Base-by-base conservation (phyloP, 441 rosid genomes). In the Rhodomyrtus psidioides region DNA sequence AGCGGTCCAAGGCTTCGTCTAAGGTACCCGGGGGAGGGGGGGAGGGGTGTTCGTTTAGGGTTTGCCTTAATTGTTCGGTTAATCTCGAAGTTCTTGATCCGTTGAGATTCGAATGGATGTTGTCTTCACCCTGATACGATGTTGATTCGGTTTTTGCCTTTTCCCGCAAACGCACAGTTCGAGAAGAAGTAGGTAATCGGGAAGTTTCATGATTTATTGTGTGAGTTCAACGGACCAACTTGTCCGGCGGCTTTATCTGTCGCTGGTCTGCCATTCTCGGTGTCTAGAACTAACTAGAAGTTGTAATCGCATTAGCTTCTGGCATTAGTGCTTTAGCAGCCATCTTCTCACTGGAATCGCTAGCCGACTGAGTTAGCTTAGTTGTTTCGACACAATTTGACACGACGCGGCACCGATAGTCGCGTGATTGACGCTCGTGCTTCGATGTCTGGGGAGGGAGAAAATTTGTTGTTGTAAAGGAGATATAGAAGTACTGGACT, bases 1-100 rank as follows among this genome's bases (percentile, higher is more conserved):
- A 93, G 85, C 94, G 91, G 87, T 87, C 96, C 81, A 93, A 87
- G 88, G 85, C 88, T 90, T 89, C 93, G 10, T 89, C 94, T 74
- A 82, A 83, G 95, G 99, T 94, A 89, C 81, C 75, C 54, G 42
- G 5, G 39, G 21, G 19, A 62, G 44, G 15, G 56, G 75, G 57
- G 15, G 56, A 3, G 6, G 17, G 23, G 58, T 7, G n/a, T 6
- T 6, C 28, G 24, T 27, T 54, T 51, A 34, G 56, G 59, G 34
- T 15, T 53, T 30, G 83, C 30, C 26, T 13, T 0, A 7, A 62
- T 83, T 65, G 82, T 55, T 46, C 70, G 54, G 30, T 17, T 9
- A 24, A 23, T 7, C n/a, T 5, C n/a, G n/a, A 26, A 10, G 58
- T 9, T 4, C 58, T 62, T 42, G 83, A 26, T 81, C 79, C 79